These are phyloP conservation scores for Microcos paniculata DNA, from an alignment of 345 rosid genomes.

Conservation along the genomic window DNA sequence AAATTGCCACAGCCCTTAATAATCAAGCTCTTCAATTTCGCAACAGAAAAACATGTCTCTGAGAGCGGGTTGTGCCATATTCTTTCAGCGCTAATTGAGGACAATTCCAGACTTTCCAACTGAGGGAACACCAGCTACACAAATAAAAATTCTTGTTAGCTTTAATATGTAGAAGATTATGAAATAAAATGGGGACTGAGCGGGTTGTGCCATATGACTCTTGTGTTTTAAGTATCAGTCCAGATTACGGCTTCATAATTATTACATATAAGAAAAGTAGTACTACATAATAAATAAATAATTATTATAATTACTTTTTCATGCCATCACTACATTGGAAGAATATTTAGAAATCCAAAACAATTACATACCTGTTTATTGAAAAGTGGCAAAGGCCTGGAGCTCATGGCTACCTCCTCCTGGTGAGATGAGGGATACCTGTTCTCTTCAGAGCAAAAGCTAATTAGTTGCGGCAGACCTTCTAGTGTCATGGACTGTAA, in stretches of 20 bases:
- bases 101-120: neutral
- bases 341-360: too few relatives aligned
- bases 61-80: neutral
- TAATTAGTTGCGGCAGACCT: neutral
- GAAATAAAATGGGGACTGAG: too few relatives aligned
- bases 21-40: neutral
- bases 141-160: neutral
- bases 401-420: neutral
- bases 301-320: too few relatives aligned
- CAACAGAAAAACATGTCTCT: neutral
- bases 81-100: neutral
- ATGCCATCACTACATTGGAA: too few relatives aligned
- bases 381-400: constrained; percentile 4
- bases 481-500: neutral
- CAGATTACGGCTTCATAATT: too few relatives aligned
- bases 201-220: neutral
- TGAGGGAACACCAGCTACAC: neutral
- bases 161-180: neutral
- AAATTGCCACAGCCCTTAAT: neutral
- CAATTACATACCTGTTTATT: neutral
- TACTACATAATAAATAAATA: neutral
- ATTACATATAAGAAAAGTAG: too few relatives aligned
- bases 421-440: neutral
- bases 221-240: too few relatives aligned
- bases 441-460: neutral